phyloP scores from a whole-genome alignment of 2,329 filamentous ascomycete genomes.

The Pseudogymnoascus sp. region DNA sequence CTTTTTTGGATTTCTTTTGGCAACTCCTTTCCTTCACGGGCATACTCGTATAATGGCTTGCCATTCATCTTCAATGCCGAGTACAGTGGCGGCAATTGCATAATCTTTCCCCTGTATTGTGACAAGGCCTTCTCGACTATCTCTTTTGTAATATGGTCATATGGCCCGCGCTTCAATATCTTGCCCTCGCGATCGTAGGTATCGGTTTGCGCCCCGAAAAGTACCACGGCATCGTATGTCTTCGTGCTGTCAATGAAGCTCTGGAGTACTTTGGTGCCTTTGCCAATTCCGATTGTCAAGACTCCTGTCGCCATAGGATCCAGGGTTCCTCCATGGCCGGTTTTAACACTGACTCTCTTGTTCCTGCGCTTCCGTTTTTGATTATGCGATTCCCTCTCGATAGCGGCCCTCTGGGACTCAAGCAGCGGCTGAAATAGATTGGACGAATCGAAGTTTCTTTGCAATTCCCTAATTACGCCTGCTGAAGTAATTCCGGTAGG shows the following conservation, averaged over 20 bases:
- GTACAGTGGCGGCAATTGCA: constrained; percentile 87
- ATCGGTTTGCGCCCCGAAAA: constrained; percentile 90
- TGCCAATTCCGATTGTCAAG: constrained; percentile 78
- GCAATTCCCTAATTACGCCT: constrained; percentile 81
- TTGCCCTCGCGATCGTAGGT: constrained; percentile 85
- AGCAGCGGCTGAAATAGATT: constrained; percentile 72
- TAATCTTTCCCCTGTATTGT: constrained; percentile 71
- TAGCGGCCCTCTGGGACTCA: constrained; percentile 49
- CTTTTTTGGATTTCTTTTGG: constrained; percentile 77
- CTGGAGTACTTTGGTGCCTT: constrained; percentile 74
- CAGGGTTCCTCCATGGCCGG: constrained; percentile 91
- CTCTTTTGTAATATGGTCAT: constrained; percentile 73
- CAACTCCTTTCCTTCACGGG: constrained; percentile 77
- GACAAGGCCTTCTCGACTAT: constrained; percentile 69
- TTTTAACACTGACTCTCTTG: constrained; percentile 69
- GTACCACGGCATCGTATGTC: constrained; percentile 78
- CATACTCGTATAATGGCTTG: constrained; percentile 93
- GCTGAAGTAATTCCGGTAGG: constrained; percentile 80
- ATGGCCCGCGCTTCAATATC: constrained; percentile 65
- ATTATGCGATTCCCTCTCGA: constrained; percentile 48
- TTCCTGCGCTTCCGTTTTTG: constrained; percentile 53
- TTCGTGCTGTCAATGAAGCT: constrained; percentile 85
- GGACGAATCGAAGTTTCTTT: constrained; percentile 77
- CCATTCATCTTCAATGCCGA: constrained; percentile 89
- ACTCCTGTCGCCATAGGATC: constrained; percentile 93